phyloP scores from a whole-genome alignment of 108 stramenopile species.

The Seminavis robusta region DNA sequence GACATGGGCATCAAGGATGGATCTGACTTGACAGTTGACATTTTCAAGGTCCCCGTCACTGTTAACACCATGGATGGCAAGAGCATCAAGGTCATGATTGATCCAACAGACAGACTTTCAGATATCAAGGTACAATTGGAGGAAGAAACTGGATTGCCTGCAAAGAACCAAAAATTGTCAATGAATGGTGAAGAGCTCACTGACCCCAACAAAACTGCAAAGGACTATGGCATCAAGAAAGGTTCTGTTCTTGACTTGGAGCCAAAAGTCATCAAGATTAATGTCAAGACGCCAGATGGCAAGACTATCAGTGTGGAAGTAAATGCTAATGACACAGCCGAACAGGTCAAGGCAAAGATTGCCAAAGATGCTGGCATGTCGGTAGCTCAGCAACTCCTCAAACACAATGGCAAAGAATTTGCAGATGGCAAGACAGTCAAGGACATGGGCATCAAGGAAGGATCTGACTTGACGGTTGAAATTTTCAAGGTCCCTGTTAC shows the following conservation, averaged over 20 bases:
- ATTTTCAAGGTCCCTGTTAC: constrained; percentile 13
- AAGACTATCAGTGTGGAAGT: neutral
- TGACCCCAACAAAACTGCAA: constrained; percentile 13
- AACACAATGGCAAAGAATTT: constrained; percentile 4
- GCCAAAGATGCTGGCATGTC: constrained; percentile 10
- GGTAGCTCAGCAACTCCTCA: constrained; percentile 8
- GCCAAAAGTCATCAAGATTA: constrained; percentile 2
- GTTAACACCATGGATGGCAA: constrained; percentile 17
- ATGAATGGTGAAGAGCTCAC: constrained; percentile 13
- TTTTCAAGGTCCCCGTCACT: constrained; percentile 11
- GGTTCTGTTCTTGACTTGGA: constrained; percentile 15
- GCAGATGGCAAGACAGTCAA: constrained; percentile 1
- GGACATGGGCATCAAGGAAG: constrained; percentile 15
- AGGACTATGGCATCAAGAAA: constrained; percentile 14
- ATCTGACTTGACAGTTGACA: constrained; percentile 4
- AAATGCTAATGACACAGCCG: constrained; percentile 5
- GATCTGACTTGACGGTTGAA: constrained; percentile 3
- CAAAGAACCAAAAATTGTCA: constrained; percentile 12
- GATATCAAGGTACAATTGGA: constrained; percentile 12
- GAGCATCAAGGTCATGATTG: constrained; percentile 13
- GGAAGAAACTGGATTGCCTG: constrained; percentile 6
- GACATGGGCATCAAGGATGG: constrained; percentile 15
- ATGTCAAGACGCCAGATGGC: constrained; percentile 18
- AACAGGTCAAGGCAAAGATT: constrained; percentile 16
- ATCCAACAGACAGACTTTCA: constrained; percentile 5